Percentiles rank a stretch among this genome's conserved stretches.
Conservation (phyloP, 148 eudicot species). For the Chenopodium quinoa region DNA sequence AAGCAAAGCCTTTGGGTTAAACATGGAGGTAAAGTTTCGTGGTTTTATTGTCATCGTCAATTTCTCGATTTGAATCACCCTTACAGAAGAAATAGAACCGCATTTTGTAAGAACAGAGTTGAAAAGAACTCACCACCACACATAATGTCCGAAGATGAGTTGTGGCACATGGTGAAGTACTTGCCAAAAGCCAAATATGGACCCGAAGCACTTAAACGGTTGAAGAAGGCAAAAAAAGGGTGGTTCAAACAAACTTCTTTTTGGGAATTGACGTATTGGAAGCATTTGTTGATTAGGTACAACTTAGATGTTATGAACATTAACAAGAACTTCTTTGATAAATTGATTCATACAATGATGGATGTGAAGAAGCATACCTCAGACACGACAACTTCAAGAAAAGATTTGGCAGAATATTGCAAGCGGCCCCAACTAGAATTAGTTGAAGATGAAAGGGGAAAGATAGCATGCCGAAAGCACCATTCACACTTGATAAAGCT, state of each 20-base stretch:
- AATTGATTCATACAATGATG: neutral
- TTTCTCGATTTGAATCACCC: too few species aligned
- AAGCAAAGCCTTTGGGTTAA: too few species aligned
- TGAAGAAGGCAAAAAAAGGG: neutral
- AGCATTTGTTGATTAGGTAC: neutral
- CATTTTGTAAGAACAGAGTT: too few species aligned
- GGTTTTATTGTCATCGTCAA: too few species aligned
- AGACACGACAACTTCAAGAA: neutral
- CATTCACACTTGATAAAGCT: neutral
- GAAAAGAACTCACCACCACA: too few species aligned
- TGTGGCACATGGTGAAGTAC: too few species aligned
- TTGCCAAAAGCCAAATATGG: too few species aligned
- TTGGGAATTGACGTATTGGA: conserved; percentile 4
- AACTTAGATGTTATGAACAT: neutral
- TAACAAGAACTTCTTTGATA: neutral
- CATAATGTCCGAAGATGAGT: too few species aligned
- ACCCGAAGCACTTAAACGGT: too few species aligned
- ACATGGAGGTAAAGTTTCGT: too few species aligned
- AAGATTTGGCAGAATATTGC: neutral
- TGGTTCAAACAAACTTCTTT: neutral
- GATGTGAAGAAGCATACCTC: neutral
- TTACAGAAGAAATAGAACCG: too few species aligned
- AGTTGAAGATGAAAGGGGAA: neutral
- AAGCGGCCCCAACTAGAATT: neutral
- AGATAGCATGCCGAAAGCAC: neutral